Conservation (phyloP, 1,284 basidiomycete species). For the Microbotryum intermedium region DNA sequence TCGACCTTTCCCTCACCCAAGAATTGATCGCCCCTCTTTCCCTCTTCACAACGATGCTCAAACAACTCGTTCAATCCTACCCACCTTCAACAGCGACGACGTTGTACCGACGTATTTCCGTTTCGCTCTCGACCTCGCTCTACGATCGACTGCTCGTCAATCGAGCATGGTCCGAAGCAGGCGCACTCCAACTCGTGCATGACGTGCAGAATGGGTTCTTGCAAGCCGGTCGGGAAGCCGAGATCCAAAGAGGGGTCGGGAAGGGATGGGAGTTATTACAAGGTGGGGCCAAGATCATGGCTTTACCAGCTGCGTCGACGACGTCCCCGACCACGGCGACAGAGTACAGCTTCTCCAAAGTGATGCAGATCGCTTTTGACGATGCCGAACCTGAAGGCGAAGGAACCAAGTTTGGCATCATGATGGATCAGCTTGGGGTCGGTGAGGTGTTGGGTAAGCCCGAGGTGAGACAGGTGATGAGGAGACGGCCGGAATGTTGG, state of each 20-base stretch:
- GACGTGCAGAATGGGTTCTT: slow-evolving; percentile 33
- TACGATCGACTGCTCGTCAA: slow-evolving; percentile 25
- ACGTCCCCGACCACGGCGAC: slow-evolving; percentile 2
- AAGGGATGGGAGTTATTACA: slow-evolving; percentile 29
- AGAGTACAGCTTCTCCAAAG: slow-evolving; percentile 24
- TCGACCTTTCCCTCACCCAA: slow-evolving; percentile 23
- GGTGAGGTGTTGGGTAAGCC: slow-evolving; percentile 23
- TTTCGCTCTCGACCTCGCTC: slow-evolving; percentile 13
- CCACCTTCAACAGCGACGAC: slow-evolving; percentile 12
- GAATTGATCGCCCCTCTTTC: slow-evolving; percentile 31
- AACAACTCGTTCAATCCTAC: slow-evolving; percentile 22
- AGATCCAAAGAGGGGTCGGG: slow-evolving; percentile 14
- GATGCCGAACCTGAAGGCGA: slow-evolving; percentile 18
- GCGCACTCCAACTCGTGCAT: slow-evolving; percentile 26
- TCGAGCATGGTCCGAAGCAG: slow-evolving; percentile 23
- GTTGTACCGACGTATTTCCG: slow-evolving; percentile 26
- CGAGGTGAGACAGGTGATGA: slow-evolving; percentile 29
- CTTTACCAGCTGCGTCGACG: slow-evolving; percentile 25
- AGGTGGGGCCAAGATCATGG: slow-evolving; percentile 25
- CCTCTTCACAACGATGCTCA: slow-evolving; percentile 28
- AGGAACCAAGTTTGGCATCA: slow-evolving; percentile 19
- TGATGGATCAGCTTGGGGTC: slow-evolving; percentile 31
- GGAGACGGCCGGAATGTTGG: slow-evolving; percentile 34
- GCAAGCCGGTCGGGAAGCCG: slow-evolving; percentile 27
- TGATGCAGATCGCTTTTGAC: slow-evolving; percentile 32